Base-by-base conservation (phyloP, 2,329 filamentous ascomycete genomes). In the Cyphellophora attinorum region DNA sequence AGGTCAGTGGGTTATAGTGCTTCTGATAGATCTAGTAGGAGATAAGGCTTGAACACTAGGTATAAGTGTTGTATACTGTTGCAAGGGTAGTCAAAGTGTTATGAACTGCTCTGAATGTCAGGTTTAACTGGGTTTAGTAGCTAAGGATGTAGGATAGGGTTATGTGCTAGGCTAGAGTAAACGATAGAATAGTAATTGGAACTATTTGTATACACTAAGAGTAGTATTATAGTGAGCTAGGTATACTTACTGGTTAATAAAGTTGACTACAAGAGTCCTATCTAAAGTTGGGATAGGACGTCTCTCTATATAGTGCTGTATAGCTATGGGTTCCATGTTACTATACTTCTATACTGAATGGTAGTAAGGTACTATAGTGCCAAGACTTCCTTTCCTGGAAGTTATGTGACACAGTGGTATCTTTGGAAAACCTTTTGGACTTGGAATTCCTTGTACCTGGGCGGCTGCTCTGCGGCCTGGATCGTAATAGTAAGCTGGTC, bases 221-320 rank as follows among this genome's bases (percentile, higher is more conserved):
- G 8, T 25, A 25, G 8, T 25, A 25, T 8, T 25, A n/a, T 25
- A 25, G 8, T 8, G 21, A 25, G 21, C 21, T 8, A 25, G n/a
- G n/a, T n/a, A n/a, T n/a, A n/a, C n/a, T n/a, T n/a, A 25, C n/a
- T n/a, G n/a, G n/a, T 25, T 8, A 8, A 25, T n/a, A 25, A 25
- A 25, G 21, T 25, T 25, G n/a, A 25, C 21, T 25, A 25, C 21
- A 25, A 25, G n/a, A 25, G 21, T 25, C 21, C 21, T 25, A 25
- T n/a, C 21, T 25, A 25, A n/a, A 8, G 21, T 25, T n/a, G n/a
- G 21, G 21, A 25, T n/a, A 25, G 21, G 21, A 8, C n/a, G 21
- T 25, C 21, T n/a, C 21, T 25, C 21, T 25, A 25, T 25, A 25
- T 25, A 25, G 21, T 25, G 21, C 21, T 25, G 21, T 25, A 25